Base-by-base conservation (phyloP, 768 basidiomycete genomes). In the Dioszegia hungarica region DNA sequence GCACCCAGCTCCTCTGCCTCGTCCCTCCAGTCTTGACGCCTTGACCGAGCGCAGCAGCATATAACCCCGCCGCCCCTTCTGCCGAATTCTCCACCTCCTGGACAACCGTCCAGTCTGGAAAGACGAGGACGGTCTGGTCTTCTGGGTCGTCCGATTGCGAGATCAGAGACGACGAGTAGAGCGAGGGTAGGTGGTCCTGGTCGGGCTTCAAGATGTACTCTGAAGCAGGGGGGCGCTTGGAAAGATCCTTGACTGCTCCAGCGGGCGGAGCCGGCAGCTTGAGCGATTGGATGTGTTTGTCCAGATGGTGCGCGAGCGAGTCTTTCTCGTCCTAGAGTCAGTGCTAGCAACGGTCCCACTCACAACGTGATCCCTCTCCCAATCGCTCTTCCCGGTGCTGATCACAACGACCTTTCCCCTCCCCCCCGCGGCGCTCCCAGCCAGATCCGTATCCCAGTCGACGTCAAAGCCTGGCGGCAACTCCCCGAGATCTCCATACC, bases 81-180 rank as follows among this genome's bases (percentile, higher is more conserved):
- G 72, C 55, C 0, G 85, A 81, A 31, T 84, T 79, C 22, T 82
- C 82, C 14, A 97, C 84, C 49, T 86, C 85, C 1, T 84, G 81
- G 27, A 93, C 82, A 43, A 91, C 80, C 63, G 85, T 90, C 79
- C 86, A 98, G 76, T 99, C 94, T 5, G 94, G 94, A 66, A 99
- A 84, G 1, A 97, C 82, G 39, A 99, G 80, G 17, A 93, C 88
- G 0, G 88, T 87, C 63, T 93, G 86, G 49, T 80, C 78, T 46
- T 82, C 79, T 33, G 81, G 72, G 54, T 85, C 80, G 50, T 85
- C 81, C n/a, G 83, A 85, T 47, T 90, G 77, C 6, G 87, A 84
- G 55, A 79, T 80, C 67, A 90, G 87, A 67, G 87, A 91, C 24
- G 89, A 90, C 67, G 94, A 94, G 41, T 91, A 79, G 33, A 55